These are phyloP conservation scores for Penicillium olsonii DNA, from an alignment of 2,329 filamentous ascomycete genomes.

Conservation along the genomic window DNA sequence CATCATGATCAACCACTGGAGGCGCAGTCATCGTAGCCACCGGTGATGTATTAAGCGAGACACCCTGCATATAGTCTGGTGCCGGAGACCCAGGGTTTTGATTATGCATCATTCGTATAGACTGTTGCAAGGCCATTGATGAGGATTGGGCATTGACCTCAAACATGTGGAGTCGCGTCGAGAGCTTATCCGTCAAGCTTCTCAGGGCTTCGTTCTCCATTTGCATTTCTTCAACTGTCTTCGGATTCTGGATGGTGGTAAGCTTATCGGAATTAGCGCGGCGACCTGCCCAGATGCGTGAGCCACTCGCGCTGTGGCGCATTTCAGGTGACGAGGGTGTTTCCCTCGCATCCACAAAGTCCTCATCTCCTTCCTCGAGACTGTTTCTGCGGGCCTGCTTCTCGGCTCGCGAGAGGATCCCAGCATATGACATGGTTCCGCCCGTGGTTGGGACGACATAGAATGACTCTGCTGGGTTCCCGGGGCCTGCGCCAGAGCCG, in stretches of 20 bases:
- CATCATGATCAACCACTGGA: slow-evolving; percentile 42
- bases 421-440: slow-evolving; percentile 89
- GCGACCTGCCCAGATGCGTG: slow-evolving; percentile 16
- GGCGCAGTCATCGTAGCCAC: slow-evolving; percentile 19
- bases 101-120: slow-evolving; percentile 57
- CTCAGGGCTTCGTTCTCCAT: slow-evolving; percentile 87
- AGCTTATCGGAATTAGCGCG: slow-evolving; percentile 28
- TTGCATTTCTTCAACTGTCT: slow-evolving; percentile 82
- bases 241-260: slow-evolving; percentile 46
- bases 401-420: slow-evolving; percentile 66
- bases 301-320: slow-evolving; percentile 46
- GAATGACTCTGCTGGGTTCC: slow-evolving; percentile 70
- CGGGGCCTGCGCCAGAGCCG: slow-evolving; percentile 59
- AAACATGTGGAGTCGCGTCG: slow-evolving; percentile 86
- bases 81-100: slow-evolving; percentile 35
- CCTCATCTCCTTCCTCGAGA: slow-evolving; percentile 71
- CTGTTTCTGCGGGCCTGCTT: slow-evolving; percentile 47
- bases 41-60: slow-evolving; percentile 31
- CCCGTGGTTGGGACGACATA: slow-evolving; percentile 93
- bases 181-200: slow-evolving; percentile 80
- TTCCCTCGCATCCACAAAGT: slow-evolving; percentile 86
- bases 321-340: slow-evolving; percentile 55
- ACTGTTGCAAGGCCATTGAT: slow-evolving; percentile 82
- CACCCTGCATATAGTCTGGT: slow-evolving; percentile 33
- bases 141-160: slow-evolving; percentile 89